Conservation (phyloP, 1,139 yeast genomes). For the Blastobotrys elegans region DNA sequence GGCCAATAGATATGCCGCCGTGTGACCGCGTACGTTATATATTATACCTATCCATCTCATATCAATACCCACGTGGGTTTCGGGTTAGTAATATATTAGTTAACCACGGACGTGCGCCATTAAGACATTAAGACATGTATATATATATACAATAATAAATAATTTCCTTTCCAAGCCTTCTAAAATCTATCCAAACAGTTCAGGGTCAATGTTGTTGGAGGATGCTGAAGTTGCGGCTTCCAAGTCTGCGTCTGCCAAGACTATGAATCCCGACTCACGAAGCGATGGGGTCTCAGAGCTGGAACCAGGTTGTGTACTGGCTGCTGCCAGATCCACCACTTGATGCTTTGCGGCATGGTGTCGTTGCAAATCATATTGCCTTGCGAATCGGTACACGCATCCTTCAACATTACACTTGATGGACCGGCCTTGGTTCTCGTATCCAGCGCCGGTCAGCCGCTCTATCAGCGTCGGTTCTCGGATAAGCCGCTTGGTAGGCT, state of each 20-base stretch:
- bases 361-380: conserved; percentile 39
- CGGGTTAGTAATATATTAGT: no score
- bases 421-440: conserved; percentile 28
- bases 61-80: no score
- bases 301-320: no score
- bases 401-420: conserved; percentile 33
- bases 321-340: neutral
- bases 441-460: conserved; percentile 36
- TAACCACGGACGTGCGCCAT: no score
- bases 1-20: no score
- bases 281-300: neutral
- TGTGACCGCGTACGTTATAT: no score
- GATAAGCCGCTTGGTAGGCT: conserved; percentile 6
- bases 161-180: no score
- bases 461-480: conserved; percentile 28
- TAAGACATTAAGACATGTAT: no score
- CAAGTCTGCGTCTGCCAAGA: neutral
- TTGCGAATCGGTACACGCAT: conserved; percentile 35
- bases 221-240: no score
- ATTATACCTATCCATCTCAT: no score
- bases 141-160: no score
- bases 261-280: conserved; percentile 3
- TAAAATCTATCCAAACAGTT: neutral
- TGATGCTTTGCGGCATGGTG: conserved; percentile 33
- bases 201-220: neutral